Evolutionary conservation across 2,329 filamentous ascomycete species (phyloP).

Genomic region (Phoma herbarum): DNA sequence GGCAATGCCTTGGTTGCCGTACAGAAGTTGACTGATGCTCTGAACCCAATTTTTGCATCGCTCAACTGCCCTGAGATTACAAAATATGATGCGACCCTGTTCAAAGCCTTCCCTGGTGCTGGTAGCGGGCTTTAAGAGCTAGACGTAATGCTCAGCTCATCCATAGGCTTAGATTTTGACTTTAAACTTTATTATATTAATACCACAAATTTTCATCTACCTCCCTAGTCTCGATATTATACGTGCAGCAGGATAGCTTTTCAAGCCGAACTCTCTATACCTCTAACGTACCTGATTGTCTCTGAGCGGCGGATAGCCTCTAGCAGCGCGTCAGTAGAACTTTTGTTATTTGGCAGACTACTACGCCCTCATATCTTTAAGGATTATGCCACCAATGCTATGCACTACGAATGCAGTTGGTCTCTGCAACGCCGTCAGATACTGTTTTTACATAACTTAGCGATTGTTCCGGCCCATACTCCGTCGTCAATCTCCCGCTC

Average conservation of each 20-base stretch:
- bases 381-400: no score
- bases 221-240: background rate
- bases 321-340: no score
- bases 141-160: background rate
- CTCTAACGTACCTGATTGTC: no score
- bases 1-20: constrained; percentile 33
- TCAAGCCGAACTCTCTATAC: background rate
- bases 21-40: constrained; percentile 45
- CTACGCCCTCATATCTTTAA: no score
- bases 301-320: no score
- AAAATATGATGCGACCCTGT: constrained; percentile 8
- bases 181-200: constrained; percentile 1
- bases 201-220: background rate
- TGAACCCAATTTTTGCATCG: constrained; percentile 28
- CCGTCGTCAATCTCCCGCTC: no score
- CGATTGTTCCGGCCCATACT: no score
- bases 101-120: constrained; percentile 23
- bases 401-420: no score
- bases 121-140: constrained; percentile 7
- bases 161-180: background rate
- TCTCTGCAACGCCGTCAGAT: no score
- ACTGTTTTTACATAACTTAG: no score
- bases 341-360: no score
- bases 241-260: background rate
- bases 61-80: constrained; percentile 23